Evolutionary conservation across 495 filamentous ascomycete species (phyloP), one percentile per base, ranked within the genome.

Genomic region (Aspergillus affinis): DNA sequence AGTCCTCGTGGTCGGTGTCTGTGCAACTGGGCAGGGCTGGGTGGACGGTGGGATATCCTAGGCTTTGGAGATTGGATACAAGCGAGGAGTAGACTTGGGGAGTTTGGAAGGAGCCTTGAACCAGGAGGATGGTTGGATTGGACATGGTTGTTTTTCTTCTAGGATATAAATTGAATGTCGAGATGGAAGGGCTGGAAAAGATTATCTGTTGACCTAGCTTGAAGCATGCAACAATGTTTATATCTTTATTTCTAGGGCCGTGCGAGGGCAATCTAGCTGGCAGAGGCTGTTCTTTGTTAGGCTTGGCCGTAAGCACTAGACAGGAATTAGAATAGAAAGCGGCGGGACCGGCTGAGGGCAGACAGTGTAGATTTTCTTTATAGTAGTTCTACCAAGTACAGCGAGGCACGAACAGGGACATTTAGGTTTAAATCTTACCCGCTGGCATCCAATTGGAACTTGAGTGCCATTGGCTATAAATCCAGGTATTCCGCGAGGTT

Each of bases 61-160:
- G 21, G 20, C 51, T 18, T 2, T 21, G 59, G 6, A 61, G 59
- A 9, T 53, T 26, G 13, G 53, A 51, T 0, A 36, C 3, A 6
- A 51, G 10, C 13, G 10, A 21, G 5, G 46, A 27, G 53, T 61
- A 61, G 52, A 55, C 59, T 6, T 55, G 23, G 9, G 46, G 27
- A 2, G 59, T 61, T 20, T 61, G 52, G 48, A 56, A 56, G 29
- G 46, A 55, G 47, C 59, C 59, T 20, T 56, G 52, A n/a, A 55
- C 53, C 4, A 61, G 52, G 15, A 51, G 18, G 18, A 56, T 56
- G 2, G 44, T 41, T 30, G 52, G 59, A 19, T 56, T 61, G 13
- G 36, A 15, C 36, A 41, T 41, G 3, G 36, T 41, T 32, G 36
- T 41, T 32, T 32, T 32, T 8, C 30, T 1, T 8, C 10, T 1